Base-by-base conservation (phyloP, 331 rosid species). In the Quercus lobata region DNA sequence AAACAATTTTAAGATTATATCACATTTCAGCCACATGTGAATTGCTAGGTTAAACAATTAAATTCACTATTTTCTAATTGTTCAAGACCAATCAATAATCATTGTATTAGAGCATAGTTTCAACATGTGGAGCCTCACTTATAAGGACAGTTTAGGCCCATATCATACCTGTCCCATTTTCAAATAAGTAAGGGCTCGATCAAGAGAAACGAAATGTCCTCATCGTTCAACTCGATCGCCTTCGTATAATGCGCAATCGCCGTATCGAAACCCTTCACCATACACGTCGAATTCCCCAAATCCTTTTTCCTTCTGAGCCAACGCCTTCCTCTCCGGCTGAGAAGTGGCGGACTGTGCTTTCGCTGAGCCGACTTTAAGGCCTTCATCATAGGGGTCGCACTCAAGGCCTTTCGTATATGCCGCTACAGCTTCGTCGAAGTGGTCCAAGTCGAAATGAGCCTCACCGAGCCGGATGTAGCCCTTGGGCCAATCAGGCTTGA, bases 391-490 rank as follows among this genome's bases (percentile, higher is more conserved):
- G 7, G 97, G 97, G 69, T 94, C 97, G 69, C 91, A 81, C 78
- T 89, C 89, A 53, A 91, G 44, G 44, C 44, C 10, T 37, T 37
- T 37, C 10, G 78, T 85, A 81, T 92, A 95, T 3, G 97, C 89
- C 0, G 88, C 74, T 27, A 92, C 61, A 24, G 97, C 97, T 52
- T 88, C 91, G 11, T 82, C 86, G 21, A 72, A 68, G n/a, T 87
- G 90, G 71, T 84, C 83, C 7, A 92, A 85, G 5, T 94, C 97
- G 18, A 90, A 78, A 82, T 92, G 91, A 17, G 98, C 93, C 7
- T 93, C 94, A 30, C 97, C 97, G 18, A 91, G 98, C 2, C 97
- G 94, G 77, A 97, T 83, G 78, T 92, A 95, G 49, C 97, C 98
- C 74, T 92, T 94, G 41, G 88, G 77, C 98, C 97, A 92, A 58